These are phyloP conservation scores for Pulveroboletus sp. DNA, from an alignment of 768 basidiomycete species.

Conservation along the genomic window DNA sequence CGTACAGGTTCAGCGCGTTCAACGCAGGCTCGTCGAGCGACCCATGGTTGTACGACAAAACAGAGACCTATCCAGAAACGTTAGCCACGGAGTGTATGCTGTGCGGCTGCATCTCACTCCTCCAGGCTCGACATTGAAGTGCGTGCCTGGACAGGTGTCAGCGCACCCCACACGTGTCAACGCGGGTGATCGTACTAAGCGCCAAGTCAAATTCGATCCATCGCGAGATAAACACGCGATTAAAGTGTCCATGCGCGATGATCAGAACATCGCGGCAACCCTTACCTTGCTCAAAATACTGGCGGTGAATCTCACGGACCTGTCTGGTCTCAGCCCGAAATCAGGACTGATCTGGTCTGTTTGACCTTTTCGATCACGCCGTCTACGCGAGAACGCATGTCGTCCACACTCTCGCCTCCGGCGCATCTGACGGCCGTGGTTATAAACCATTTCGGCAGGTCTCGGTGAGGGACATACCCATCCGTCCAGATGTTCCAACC, in stretches of 20 bases:
- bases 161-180: not conserved
- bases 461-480: slow-evolving; percentile 45
- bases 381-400: slow-evolving; percentile 81
- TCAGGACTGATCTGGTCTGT: slow-evolving; percentile 7
- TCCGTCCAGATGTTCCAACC: slow-evolving; percentile 84
- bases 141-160: slow-evolving; percentile 47
- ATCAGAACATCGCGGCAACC: slow-evolving; percentile 79
- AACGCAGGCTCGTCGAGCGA: slow-evolving; percentile 74
- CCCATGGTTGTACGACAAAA: slow-evolving; percentile 82
- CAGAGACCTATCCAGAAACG: slow-evolving; percentile 51
- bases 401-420: slow-evolving; percentile 76
- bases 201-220: slow-evolving; percentile 72
- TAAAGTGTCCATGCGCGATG: slow-evolving; percentile 86
- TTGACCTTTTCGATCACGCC: slow-evolving; percentile 63
- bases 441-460: not conserved
- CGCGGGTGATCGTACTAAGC: slow-evolving; percentile 39
- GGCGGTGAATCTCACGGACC: slow-evolving; percentile 69
- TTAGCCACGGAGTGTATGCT: slow-evolving; percentile 1
- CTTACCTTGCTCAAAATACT: slow-evolving; percentile 63
- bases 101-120: slow-evolving; percentile 46
- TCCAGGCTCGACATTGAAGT: slow-evolving; percentile 83
- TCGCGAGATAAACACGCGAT: slow-evolving; percentile 70
- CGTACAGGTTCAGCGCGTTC: slow-evolving; percentile 69
- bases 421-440: slow-evolving; percentile 57
- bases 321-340: slow-evolving; percentile 26